Evolutionary conservation across 345 rosid species (phyloP).

Genomic region (Heritiera fomes): DNA sequence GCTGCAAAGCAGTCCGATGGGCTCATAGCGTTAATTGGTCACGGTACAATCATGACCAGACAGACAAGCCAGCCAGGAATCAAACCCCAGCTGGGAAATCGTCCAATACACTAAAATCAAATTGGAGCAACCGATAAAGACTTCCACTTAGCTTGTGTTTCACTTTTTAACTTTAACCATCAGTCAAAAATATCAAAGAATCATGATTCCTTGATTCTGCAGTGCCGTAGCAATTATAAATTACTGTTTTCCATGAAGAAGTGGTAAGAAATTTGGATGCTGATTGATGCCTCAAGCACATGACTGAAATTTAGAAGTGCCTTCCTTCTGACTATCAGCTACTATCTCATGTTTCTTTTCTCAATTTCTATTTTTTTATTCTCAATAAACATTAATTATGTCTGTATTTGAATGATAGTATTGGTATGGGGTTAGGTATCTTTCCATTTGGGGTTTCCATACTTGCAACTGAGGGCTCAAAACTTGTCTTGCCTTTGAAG

Average conservation of each 20-base stretch:
- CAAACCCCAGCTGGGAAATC: not conserved
- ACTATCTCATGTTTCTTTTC: not conserved
- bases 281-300: constrained; percentile 6
- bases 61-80: too few relatives aligned
- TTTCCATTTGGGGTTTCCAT: constrained; percentile 5
- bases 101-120: not conserved
- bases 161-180: not conserved
- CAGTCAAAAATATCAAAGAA: not conserved
- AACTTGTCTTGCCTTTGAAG: constrained; percentile 22
- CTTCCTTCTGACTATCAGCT: not conserved
- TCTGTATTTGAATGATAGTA: not conserved
- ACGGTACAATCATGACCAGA: too few relatives aligned
- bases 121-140: constrained; percentile 3
- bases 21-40: too few relatives aligned
- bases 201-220: not conserved
- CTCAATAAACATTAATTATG: too few relatives aligned
- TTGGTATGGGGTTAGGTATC: constrained; percentile 17
- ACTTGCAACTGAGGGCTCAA: not conserved
- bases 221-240: not conserved
- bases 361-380: too few relatives aligned
- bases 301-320: not conserved
- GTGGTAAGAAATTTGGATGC: not conserved
- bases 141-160: not conserved
- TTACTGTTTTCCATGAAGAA: not conserved
- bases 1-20: not conserved